Base-by-base conservation (phyloP, 768 basidiomycete species). In the Podaxis pistillaris region DNA sequence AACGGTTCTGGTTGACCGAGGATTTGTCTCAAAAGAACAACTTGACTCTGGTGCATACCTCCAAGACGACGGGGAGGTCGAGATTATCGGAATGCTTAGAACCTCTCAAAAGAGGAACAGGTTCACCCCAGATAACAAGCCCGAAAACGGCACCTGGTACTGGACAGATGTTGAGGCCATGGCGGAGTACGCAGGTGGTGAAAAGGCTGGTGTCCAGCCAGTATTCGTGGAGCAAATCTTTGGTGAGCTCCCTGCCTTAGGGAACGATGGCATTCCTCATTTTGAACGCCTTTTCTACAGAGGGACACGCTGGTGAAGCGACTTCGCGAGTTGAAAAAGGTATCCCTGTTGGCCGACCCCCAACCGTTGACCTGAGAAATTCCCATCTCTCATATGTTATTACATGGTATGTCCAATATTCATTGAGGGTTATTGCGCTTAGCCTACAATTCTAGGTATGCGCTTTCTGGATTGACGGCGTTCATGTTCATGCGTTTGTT, bases 341-440 rank as follows among this genome's bases (percentile, higher is more conserved):
- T 13, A 80, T 90, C 51, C 97, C 97, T 2, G 77, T 98, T 51
- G 97, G 96, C 46, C 86, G 94, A 55, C 74, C 88, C 24, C 85
- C 94, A 3, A 85, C 85, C 1, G 86, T 98, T 26, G 94, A 98
- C 68, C 77, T 99, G 50, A 83, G 97, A 53, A 99, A 99, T 74
- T 86, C 93, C 40, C 97, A 99, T 76, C 81, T 93, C 6, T 95
- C 94, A 11, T 99, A 99, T 75, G 93, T 97, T 3, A 84, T 91
- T 13, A 99, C 96, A 11, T 99, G 97, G 97, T 95, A 71, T 38
- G 82, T 70, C 22, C 24, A 50, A 12, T 22, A 38, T 57, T 0
- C 13, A 24, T 44, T 13, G 50, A 64, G 24, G 59, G 19, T 62
- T 13, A 33, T 12, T 17, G 19, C 46, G 24, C 9, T n/a, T 12